Base-by-base conservation (phyloP, 192 early-diverging fungal species). In the Pecoramyces ruminantium region DNA sequence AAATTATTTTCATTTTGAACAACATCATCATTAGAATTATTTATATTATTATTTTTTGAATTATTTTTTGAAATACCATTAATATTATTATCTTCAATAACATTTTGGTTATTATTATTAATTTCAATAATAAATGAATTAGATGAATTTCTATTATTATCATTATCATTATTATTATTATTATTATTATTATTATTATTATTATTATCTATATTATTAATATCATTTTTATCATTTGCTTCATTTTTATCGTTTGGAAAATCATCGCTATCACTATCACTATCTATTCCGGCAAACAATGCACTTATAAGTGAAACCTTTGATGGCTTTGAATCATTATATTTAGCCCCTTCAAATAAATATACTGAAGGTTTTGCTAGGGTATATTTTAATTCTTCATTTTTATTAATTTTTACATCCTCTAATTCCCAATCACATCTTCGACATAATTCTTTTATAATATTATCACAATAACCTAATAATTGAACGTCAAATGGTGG, bases 401-500 rank as follows among this genome's bases (percentile, higher is more conserved):
- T 21, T 51, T 51, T 51, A 51, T 51, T 51, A 51, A 51, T 51
- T 21, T 51, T 51, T 51, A 51, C 42, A 21, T 51, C 42, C 0
- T 6, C 18, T 17, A 96, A 81, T 51, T 94, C 92, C 96, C 96
- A 98, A 0, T 86, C 90, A 21, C 92, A 88, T 82, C 87, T 83
- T 29, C 88, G 83, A 78, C 94, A 92, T 28, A 98, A 82, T 38
- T 95, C 92, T 11, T 89, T 88, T 14, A 95, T 92, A 78, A 97
- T 94, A 28, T 88, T 87, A 83, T 98, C 96, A 77, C 91, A 92
- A 82, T 96, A 88, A 13, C 96, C 96, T 13, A 96, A 83, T 25
- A 98, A 82, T 80, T 95, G 94, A 5, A 96, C 91, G 80, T 97
- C 96, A 90, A 98, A 98, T 30, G 90, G 79, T 17, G 38, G 79